These are phyloP conservation scores for Endothia cerciana DNA, from an alignment of 2,329 filamentous ascomycete genomes.

Conservation along the genomic window DNA sequence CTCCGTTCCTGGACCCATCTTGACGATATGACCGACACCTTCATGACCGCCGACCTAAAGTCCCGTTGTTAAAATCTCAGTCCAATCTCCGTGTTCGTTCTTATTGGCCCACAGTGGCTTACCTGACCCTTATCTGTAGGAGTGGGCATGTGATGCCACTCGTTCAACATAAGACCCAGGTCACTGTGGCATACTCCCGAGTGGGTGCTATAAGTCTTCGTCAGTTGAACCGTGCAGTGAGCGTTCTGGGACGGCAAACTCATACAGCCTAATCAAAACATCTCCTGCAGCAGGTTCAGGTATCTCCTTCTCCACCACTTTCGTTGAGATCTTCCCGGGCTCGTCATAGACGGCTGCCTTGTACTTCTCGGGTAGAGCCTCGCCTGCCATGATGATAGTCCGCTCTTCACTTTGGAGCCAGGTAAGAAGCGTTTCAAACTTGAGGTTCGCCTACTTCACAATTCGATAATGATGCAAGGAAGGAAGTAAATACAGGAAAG, in stretches of 20 bases:
- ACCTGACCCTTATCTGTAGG: constrained; percentile 30
- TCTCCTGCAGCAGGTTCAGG: constrained; percentile 26
- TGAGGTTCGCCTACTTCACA: too few species aligned
- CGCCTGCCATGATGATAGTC: constrained; percentile 17
- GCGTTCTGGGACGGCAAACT: neutral
- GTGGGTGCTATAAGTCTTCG: constrained; percentile 26
- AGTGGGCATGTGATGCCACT: constrained; percentile 26
- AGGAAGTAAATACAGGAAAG: neutral
- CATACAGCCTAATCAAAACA: constrained; percentile 28
- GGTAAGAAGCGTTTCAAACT: too few species aligned
- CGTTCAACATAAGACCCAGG: constrained; percentile 29
- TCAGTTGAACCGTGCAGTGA: neutral
- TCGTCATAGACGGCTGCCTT: constrained; percentile 25
- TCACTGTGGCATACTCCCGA: constrained; percentile 32
- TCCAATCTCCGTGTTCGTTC: neutral
- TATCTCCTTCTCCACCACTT: constrained; percentile 26
- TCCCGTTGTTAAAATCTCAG: neutral
- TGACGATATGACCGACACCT: constrained; percentile 67
- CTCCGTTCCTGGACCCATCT: constrained; percentile 65
- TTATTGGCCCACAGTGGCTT: neutral
- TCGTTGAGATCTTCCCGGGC: constrained; percentile 25
- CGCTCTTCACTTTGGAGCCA: neutral
- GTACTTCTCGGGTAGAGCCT: constrained; percentile 21
- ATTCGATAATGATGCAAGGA: neutral
- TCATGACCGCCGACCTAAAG: constrained; percentile 65